These are phyloP conservation scores for Trichoderma polysporum DNA, from an alignment of 2,329 filamentous ascomycete species.

Conservation along the genomic window DNA sequence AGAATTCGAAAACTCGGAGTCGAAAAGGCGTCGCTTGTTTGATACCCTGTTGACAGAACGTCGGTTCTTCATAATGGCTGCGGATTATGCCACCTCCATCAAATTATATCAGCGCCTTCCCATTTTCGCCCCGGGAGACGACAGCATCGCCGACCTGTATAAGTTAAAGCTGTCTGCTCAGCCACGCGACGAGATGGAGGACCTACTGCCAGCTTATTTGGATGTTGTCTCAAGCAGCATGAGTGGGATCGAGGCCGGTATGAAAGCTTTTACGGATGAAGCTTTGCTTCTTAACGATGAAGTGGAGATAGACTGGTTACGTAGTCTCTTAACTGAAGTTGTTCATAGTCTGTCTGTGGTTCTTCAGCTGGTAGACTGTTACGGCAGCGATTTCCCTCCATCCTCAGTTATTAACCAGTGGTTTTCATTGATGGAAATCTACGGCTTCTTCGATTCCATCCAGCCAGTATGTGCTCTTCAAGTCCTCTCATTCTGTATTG, in stretches of 20 bases:
- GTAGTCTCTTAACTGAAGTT: conserved; percentile 66
- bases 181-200: conserved; percentile 41
- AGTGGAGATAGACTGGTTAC: conserved; percentile 58
- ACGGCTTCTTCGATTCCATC: conserved; percentile 68
- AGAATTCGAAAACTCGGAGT: conserved; percentile 62
- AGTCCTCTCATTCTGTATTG: neutral
- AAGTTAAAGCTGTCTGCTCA: conserved; percentile 30
- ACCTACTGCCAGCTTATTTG: conserved; percentile 50
- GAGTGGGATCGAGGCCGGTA: conserved; percentile 46
- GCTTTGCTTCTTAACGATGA: conserved; percentile 51
- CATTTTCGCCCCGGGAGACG: conserved; percentile 31
- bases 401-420: conserved; percentile 63
- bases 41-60: conserved; percentile 71
- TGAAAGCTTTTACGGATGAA: conserved; percentile 54
- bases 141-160: conserved; percentile 34
- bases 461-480: conserved; percentile 34
- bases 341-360: conserved; percentile 72
- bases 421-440: conserved; percentile 70
- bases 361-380: conserved; percentile 67
- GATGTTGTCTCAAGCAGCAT: conserved; percentile 50
- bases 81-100: conserved; percentile 55
- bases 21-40: conserved; percentile 66
- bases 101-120: conserved; percentile 43
- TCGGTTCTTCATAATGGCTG: conserved; percentile 64
- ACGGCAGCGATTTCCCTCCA: conserved; percentile 54